Conservation (phyloP, 2,329 filamentous ascomycete genomes). For the Ophiostoma populinum region DNA sequence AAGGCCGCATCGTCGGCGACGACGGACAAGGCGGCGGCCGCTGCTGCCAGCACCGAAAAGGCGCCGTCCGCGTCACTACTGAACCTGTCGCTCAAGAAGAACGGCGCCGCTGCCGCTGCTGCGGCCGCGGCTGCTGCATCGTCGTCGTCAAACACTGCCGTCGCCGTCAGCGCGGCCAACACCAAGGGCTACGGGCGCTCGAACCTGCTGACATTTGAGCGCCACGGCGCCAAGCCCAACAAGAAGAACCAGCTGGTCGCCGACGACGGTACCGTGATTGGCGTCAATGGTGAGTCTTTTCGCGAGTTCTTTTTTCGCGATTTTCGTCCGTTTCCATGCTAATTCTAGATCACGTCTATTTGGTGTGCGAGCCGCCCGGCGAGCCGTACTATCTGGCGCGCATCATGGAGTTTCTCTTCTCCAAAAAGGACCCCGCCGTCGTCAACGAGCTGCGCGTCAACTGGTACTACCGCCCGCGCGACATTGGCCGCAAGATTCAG, state of each 20-base stretch:
- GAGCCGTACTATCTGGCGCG: conserved; percentile 95
- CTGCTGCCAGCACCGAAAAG: not conserved
- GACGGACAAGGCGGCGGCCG: conserved; percentile 13
- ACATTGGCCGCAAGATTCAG: conserved; percentile 80
- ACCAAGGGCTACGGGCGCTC: conserved; percentile 39
- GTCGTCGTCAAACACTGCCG: conserved; percentile 18
- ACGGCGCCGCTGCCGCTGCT: conserved; percentile 11
- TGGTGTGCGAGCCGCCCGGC: conserved; percentile 91
- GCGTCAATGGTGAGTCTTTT: conserved; percentile 58
- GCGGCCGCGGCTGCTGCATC: conserved; percentile 20
- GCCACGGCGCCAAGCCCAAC: conserved; percentile 42
- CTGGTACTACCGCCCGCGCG: conserved; percentile 95
- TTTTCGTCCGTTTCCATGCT: conserved; percentile 1
- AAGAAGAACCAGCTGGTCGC: conserved; percentile 66
- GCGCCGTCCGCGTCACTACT: conserved; percentile 6
- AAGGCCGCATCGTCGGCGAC: conserved; percentile 42
- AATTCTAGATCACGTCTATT: conserved; percentile 59
- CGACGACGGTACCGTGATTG: conserved; percentile 75
- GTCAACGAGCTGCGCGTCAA: conserved; percentile 86
- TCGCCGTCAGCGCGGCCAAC: conserved; percentile 3
- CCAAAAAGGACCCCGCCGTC: conserved; percentile 52
- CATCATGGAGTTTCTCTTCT: conserved; percentile 94
- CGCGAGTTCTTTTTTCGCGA: not conserved
- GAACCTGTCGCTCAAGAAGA: conserved; percentile 9
- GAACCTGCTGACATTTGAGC: conserved; percentile 81